Conservation (phyloP, 352 stramenopile genomes). For the Pseudoperonospora humuli region DNA sequence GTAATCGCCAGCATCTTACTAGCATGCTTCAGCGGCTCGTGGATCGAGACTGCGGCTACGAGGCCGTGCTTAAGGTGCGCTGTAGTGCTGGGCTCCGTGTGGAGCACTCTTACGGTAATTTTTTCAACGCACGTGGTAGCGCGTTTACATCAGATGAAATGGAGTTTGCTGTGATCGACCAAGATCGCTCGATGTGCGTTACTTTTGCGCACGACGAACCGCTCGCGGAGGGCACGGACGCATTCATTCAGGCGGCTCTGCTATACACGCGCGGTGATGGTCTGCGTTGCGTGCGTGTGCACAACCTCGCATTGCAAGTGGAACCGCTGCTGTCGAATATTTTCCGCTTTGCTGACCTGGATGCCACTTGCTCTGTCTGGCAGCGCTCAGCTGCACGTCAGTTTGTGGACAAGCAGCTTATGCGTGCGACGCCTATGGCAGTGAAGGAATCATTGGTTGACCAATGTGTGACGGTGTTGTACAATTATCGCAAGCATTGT, state of each 20-base stretch:
- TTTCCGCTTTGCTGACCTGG: constrained; percentile 84
- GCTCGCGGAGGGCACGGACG: constrained; percentile 58
- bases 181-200: constrained; percentile 79
- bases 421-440: constrained; percentile 62
- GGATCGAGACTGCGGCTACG: constrained; percentile 70
- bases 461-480: constrained; percentile 82
- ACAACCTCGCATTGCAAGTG: constrained; percentile 82
- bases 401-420: constrained; percentile 75
- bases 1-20: constrained; percentile 73
- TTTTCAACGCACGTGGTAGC: constrained; percentile 56
- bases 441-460: constrained; percentile 80
- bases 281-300: constrained; percentile 84
- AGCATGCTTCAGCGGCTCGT: constrained; percentile 65
- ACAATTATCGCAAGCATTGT: constrained; percentile 89
- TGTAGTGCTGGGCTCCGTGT: constrained; percentile 76
- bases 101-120: constrained; percentile 81
- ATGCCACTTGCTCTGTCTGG: constrained; percentile 82
- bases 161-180: constrained; percentile 83
- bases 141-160: constrained; percentile 74
- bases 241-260: constrained; percentile 84
- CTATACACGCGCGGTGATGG: constrained; percentile 84
- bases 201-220: constrained; percentile 86
- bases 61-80: constrained; percentile 86
- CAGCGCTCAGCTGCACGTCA: constrained; percentile 69
- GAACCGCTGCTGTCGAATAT: constrained; percentile 77